Percentiles rank a stretch among this genome's conserved stretches.
phyloP scores from a whole-genome alignment of 2,329 filamentous ascomycete genomes.

The Fusarium ambrosium region DNA sequence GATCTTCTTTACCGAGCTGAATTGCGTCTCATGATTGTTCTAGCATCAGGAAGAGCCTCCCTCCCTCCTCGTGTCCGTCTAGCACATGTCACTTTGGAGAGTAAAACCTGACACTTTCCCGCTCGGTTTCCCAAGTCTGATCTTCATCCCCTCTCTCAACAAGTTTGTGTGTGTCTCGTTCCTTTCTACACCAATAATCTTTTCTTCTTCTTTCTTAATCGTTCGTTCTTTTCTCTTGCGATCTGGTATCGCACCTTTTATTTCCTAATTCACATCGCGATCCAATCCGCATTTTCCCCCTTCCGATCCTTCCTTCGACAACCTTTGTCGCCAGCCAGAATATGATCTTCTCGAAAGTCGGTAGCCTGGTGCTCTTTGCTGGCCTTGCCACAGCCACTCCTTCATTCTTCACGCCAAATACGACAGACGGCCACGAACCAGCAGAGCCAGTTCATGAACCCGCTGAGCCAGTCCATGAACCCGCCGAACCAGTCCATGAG shows the following conservation, averaged over 20 bases:
- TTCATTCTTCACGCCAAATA: slow-evolving; percentile 23
- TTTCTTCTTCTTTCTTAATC: not conserved
- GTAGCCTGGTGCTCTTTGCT: slow-evolving; percentile 19
- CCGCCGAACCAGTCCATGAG: not conserved
- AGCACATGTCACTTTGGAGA: not conserved
- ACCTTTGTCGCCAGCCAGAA: not conserved
- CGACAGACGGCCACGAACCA: not conserved
- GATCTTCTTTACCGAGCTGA: not conserved
- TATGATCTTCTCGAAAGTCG: slow-evolving; percentile 26
- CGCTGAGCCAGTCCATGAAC: not conserved
- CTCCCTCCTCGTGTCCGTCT: not conserved
- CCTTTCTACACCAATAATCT: not conserved
- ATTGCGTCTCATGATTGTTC: not conserved
- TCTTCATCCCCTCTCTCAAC: not conserved
- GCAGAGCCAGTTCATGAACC: not conserved
- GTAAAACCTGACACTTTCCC: not conserved
- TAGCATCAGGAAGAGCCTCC: not conserved
- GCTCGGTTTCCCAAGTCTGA: not conserved
- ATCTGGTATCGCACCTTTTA: slow-evolving; percentile 34
- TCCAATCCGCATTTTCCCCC: not conserved
- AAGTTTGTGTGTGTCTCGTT: not conserved
- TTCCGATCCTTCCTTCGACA: not conserved
- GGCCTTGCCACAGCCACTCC: slow-evolving; percentile 28
- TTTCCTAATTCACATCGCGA: slow-evolving; percentile 1
- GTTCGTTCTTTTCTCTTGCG: slow-evolving; percentile 20